A percentile compares a stretch with the other conserved stretches of the same genome.
phyloP scores from a whole-genome alignment of 176 grass and related monocot species.

The Cocos nucifera region DNA sequence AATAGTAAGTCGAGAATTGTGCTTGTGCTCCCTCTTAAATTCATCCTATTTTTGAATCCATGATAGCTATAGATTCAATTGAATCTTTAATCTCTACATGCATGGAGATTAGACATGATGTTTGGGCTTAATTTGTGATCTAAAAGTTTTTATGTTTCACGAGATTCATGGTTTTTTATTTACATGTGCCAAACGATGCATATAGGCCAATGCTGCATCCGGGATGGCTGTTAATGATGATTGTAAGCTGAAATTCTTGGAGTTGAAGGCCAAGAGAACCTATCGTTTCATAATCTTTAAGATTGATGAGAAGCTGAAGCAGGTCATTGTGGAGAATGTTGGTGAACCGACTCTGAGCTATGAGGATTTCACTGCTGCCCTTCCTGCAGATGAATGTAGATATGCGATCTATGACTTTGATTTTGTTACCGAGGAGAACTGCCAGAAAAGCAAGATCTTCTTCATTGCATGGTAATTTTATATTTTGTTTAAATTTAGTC shows the following conservation, averaged over 20 bases:
- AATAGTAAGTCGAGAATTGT: too few relatives aligned
- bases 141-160: too few relatives aligned
- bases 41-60: too few relatives aligned
- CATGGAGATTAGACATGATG: too few relatives aligned
- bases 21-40: too few relatives aligned
- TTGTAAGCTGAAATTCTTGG: slow-evolving; percentile 10
- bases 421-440: slow-evolving; percentile 9
- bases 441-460: slow-evolving; percentile 9
- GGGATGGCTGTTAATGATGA: slow-evolving; percentile 11
- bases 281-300: slow-evolving; percentile 3
- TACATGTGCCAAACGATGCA: not conserved
- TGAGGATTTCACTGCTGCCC: slow-evolving; percentile 1
- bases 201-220: slow-evolving; percentile 9
- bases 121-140: too few relatives aligned
- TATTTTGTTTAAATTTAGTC: not conserved
- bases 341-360: not conserved
- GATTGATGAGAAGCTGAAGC: slow-evolving; percentile 8
- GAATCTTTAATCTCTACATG: too few relatives aligned
- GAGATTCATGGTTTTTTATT: too few relatives aligned
- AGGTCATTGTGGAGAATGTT: slow-evolving; percentile 7
- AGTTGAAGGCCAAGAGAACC: slow-evolving; percentile 6
- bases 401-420: slow-evolving; percentile 12
- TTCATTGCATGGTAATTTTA: slow-evolving; percentile 7
- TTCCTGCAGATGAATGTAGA: slow-evolving; percentile 6
- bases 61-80: too few relatives aligned